Conservation (phyloP, 1,284 basidiomycete species). For the Malassezia psittaci region DNA sequence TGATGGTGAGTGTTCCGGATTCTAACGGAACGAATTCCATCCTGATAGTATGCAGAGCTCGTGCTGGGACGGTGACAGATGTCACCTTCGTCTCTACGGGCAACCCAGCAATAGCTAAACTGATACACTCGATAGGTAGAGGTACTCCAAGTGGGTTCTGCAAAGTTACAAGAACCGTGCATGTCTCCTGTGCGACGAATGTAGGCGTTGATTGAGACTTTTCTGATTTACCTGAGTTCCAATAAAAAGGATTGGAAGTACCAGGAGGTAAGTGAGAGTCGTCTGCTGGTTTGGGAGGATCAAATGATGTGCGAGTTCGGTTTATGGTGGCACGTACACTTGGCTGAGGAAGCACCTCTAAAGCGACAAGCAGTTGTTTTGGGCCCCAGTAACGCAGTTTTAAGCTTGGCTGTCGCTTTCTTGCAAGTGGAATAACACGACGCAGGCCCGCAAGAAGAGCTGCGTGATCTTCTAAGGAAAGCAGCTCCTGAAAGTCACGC, state of each 20-base stretch:
- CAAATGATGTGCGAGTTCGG: constrained; percentile 11
- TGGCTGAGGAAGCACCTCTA: constrained; percentile 66
- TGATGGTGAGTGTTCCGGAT: constrained; percentile 61
- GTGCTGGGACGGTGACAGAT: constrained; percentile 59
- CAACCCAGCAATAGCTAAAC: constrained; percentile 71
- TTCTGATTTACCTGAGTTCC: constrained; percentile 17
- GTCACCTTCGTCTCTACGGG: constrained; percentile 59
- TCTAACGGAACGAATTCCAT: constrained; percentile 61
- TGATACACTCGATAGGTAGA: constrained; percentile 68
- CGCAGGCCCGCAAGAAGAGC: constrained; percentile 33
- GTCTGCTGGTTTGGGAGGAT: background rate
- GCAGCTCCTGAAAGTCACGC: constrained; percentile 21
- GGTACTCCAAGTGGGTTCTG: constrained; percentile 84
- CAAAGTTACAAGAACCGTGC: constrained; percentile 73
- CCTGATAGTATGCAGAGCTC: constrained; percentile 63
- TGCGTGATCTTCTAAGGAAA: constrained; percentile 34
- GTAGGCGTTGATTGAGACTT: constrained; percentile 52
- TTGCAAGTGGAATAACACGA: constrained; percentile 35
- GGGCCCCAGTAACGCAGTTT: constrained; percentile 49
- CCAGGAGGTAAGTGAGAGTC: constrained; percentile 15
- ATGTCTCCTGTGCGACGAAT: constrained; percentile 69
- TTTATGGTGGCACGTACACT: constrained; percentile 59
- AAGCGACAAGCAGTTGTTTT: constrained; percentile 60
- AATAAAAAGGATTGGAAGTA: constrained; percentile 24
- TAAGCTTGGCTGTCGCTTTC: constrained; percentile 26